A percentile compares a stretch with the other conserved stretches of the same genome.
Conservation (phyloP, 495 filamentous ascomycete species). For the Saxophila tyrrhenica region DNA sequence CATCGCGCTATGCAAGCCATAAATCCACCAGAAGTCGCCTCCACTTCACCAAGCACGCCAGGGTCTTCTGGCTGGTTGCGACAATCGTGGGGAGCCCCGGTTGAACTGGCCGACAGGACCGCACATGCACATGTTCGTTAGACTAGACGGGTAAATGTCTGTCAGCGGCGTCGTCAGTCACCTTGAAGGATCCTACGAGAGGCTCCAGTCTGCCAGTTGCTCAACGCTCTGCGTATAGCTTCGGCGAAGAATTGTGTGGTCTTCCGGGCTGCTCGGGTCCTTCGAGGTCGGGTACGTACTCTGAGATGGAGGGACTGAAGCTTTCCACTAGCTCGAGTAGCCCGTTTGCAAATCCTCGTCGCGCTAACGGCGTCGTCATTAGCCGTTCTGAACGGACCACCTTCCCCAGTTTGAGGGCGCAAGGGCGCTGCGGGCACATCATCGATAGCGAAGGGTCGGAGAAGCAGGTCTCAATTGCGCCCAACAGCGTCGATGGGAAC, state of each 20-base stretch:
- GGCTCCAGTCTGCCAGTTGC: not conserved
- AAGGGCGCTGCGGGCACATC: no score
- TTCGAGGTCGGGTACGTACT: not conserved
- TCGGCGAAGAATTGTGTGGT: no score
- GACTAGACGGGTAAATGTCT: not conserved
- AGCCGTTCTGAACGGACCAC: conserved; percentile 2
- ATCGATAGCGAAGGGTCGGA: not conserved
- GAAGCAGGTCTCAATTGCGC: not conserved
- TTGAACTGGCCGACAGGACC: not conserved
- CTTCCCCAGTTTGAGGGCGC: not conserved
- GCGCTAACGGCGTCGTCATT: conserved; percentile 2
- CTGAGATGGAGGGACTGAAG: not conserved
- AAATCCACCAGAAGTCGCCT: not conserved
- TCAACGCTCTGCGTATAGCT: not conserved
- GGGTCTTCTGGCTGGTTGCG: not conserved
- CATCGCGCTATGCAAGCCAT: not conserved
- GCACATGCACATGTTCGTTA: not conserved
- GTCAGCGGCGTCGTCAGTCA: no score
- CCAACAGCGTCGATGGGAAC: not conserved
- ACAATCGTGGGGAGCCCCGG: not conserved
- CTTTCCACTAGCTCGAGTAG: not conserved
- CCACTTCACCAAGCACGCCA: not conserved
- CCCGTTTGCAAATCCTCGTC: not conserved
- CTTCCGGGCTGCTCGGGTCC: not conserved
- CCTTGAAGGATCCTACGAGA: no score